These are phyloP conservation scores for Linderina pennispora DNA, from an alignment of 192 early-diverging fungal genomes.

Conservation along the genomic window DNA sequence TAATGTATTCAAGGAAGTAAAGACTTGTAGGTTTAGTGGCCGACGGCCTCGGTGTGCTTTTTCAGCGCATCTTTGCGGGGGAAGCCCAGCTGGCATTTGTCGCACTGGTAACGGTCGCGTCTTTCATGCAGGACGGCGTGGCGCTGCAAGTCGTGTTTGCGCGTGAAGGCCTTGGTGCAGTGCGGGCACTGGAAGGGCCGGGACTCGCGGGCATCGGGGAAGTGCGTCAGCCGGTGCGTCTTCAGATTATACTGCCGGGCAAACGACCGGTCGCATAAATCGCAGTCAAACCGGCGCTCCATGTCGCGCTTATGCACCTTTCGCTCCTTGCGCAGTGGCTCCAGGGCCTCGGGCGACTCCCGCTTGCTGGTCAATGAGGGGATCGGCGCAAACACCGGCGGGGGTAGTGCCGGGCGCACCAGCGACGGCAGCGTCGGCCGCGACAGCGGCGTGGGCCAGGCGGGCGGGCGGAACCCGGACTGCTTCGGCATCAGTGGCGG, in stretches of 20 bases:
- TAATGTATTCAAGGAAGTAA: too few species aligned
- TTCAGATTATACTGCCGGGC: conserved; percentile 77
- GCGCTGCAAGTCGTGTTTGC: conserved; percentile 71
- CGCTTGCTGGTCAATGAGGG: conserved; percentile 22
- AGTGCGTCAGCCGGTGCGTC: conserved; percentile 69
- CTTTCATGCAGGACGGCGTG: conserved; percentile 56
- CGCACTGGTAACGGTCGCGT: conserved; percentile 44
- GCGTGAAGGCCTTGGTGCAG: conserved; percentile 63
- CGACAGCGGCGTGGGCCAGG: background rate
- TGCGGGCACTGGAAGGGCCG: conserved; percentile 54
- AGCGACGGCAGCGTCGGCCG: background rate
- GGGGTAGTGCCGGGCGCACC: conserved; percentile 8
- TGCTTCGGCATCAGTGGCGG: background rate
- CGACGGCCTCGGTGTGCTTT: conserved; percentile 12
- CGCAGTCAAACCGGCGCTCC: conserved; percentile 48
- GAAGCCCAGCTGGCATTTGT: conserved; percentile 40
- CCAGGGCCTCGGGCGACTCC: background rate
- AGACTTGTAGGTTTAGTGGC: background rate
- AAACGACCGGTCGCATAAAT: conserved; percentile 63
- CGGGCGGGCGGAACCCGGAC: too few species aligned
- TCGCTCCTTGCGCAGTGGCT: too few species aligned
- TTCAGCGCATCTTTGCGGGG: conserved; percentile 46
- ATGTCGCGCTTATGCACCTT: conserved; percentile 46
- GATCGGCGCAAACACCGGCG: conserved; percentile 35
- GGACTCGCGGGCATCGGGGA: conserved; percentile 37